Evolutionary conservation across 768 basidiomycete genomes (phyloP), one percentile per base, ranked within the genome.

Genomic region (Clitopilus passeckerianus): DNA sequence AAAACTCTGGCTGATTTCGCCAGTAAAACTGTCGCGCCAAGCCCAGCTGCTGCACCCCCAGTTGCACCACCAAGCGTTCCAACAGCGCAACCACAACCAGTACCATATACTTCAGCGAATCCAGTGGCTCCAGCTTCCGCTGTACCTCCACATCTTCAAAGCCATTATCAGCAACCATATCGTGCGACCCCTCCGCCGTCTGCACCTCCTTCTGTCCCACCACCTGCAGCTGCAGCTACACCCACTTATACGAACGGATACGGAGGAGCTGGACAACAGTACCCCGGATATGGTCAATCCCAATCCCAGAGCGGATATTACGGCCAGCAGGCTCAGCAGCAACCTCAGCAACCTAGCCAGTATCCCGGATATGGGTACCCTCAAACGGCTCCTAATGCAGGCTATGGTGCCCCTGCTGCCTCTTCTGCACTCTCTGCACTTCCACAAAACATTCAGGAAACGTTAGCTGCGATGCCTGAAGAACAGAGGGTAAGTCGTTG

Each of bases 1-100:
- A 87, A 84, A 86, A 89, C 81, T 5, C 69, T 90, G 20, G 80
- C 87, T 16, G 76, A 84, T 12, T 87, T 77, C 59, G 77, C 74
- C 37, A 69, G 73, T 24, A 33, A 33, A 34, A 58, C 64, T 34
- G 58, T 60, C 34, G 16, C 63, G 59, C 27, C 54, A 63, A 57
- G 60, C 70, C n/a, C 74, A 35, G 61, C 66, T 15, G 53, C 75
- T 30, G 57, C 68, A 55, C 67, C 67, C 10, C 14, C 37, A 14
- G 56, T 65, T 35, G 61, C 62, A 57, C 59, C 46, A 34, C 60
- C 64, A 54, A 59, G 70, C n/a, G 34, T 66, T 37, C 59, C 73
- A 34, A 54, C 64, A 37, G 60, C 71, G 52, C 60, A 67, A 14
- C 61, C 74, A 57, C 56, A 60, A 10, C 64, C 70, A 58, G 65